Evolutionary conservation across 441 rosid genomes (phyloP).

Genomic region (Erodium trifolium): DNA sequence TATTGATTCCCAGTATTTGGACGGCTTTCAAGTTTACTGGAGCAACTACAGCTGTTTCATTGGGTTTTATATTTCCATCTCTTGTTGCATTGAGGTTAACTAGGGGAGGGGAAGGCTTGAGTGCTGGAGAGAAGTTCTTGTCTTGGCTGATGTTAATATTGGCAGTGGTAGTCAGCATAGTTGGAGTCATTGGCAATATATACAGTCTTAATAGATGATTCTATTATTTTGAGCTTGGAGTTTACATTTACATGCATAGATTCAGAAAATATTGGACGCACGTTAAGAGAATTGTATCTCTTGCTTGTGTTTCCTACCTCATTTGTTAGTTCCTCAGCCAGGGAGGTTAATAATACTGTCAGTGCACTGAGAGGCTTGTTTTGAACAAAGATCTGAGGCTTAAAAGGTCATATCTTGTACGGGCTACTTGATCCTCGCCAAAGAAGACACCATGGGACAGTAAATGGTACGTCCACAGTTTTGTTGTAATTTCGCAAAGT

Average conservation of each 20-base stretch:
- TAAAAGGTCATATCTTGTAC: too few species aligned
- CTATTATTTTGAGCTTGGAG: not conserved
- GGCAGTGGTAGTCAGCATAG: not conserved
- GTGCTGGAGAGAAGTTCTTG: not conserved
- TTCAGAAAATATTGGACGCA: not conserved
- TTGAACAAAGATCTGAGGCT: not conserved
- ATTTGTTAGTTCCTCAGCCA: not conserved
- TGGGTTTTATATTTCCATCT: not conserved
- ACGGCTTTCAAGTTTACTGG: conserved; percentile 94
- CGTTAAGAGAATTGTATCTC: too few species aligned
- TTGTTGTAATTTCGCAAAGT: not conserved
- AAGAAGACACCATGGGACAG: not conserved
- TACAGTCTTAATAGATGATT: conserved; percentile 10
- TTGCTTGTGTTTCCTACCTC: too few species aligned
- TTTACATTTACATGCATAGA: not conserved
- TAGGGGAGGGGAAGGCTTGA: not conserved
- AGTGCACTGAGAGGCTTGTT: not conserved
- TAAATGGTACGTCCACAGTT: not conserved
- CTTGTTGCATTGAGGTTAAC: not conserved
- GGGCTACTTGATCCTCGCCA: not conserved
- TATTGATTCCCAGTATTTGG: conserved; percentile 92
- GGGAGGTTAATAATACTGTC: not conserved
- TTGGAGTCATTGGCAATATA: not conserved
- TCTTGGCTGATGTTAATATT: not conserved
- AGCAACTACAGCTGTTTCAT: conserved; percentile 85